Evolutionary conservation across 768 basidiomycete species (phyloP).

Genomic region (Hortiboletus campestris): DNA sequence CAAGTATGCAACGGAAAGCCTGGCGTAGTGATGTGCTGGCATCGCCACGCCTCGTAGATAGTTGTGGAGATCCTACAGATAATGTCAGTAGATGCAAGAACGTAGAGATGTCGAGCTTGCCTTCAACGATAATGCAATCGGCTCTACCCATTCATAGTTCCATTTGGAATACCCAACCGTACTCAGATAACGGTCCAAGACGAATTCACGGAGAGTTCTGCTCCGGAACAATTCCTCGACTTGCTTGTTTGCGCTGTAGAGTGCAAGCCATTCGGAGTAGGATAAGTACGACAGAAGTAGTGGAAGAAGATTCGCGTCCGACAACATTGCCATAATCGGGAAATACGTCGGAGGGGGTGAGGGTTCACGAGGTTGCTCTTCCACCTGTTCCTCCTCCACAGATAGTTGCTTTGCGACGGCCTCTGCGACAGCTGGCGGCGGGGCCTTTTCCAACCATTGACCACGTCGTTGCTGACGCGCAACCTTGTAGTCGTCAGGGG

Average conservation of each 20-base stretch:
- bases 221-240: constrained; percentile 52
- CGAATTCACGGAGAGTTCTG: constrained; percentile 54
- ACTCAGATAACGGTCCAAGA: constrained; percentile 65
- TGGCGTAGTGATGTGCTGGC: constrained; percentile 70
- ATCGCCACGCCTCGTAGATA: constrained; percentile 80
- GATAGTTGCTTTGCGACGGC: constrained; percentile 25
- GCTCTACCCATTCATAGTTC: constrained; percentile 54
- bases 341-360: constrained; percentile 36
- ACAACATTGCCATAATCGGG: constrained; percentile 56
- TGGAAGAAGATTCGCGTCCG: constrained; percentile 50
- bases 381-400: constrained; percentile 9
- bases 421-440: constrained; percentile 36
- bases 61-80: constrained; percentile 64
- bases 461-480: constrained; percentile 43
- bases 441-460: constrained; percentile 38
- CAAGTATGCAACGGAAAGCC: constrained; percentile 56
- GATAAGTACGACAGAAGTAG: constrained; percentile 57
- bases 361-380: constrained; percentile 20
- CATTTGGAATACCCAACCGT: constrained; percentile 75
- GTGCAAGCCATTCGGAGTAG: constrained; percentile 70
- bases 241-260: constrained; percentile 56
- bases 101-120: constrained; percentile 36
- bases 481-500: constrained; percentile 39
- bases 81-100: constrained; percentile 7
- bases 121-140: constrained; percentile 59